Evolutionary conservation across 2,329 filamentous ascomycete genomes (phyloP).

Genomic region (Ceratocystis variospora): DNA sequence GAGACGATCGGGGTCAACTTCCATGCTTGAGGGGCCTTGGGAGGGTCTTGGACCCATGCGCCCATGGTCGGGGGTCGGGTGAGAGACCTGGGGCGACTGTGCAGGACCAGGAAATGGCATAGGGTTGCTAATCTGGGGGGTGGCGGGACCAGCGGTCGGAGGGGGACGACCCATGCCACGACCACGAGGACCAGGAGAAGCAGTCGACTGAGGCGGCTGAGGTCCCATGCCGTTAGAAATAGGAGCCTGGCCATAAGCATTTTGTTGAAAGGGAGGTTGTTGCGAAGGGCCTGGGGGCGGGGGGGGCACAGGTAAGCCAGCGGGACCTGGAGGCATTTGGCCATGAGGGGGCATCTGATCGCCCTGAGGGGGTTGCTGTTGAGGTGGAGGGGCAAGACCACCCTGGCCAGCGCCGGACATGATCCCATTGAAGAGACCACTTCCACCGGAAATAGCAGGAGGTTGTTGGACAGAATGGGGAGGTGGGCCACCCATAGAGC

Average conservation of each 20-base stretch:
- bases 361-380: constrained; percentile 53
- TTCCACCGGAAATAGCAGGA: constrained; percentile 80
- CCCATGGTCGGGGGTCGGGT: constrained; percentile 60
- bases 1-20: constrained; percentile 74
- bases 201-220: constrained; percentile 70
- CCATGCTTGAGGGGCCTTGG: constrained; percentile 33
- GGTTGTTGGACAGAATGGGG: constrained; percentile 71
- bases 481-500: constrained; percentile 51
- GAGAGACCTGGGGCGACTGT: constrained; percentile 74
- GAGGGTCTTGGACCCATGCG: constrained; percentile 33
- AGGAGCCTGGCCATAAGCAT: constrained; percentile 47
- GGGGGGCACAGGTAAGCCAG: constrained; percentile 42
- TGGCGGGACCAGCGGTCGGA: constrained; percentile 53
- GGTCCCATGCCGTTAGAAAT: constrained; percentile 59
- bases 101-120: constrained; percentile 72
- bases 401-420: constrained; percentile 82
- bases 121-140: constrained; percentile 80
- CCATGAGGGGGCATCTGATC: constrained; percentile 39
- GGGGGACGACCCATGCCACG: constrained; percentile 54
- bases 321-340: constrained; percentile 33
- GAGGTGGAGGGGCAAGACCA: constrained; percentile 64
- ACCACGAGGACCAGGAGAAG: constrained; percentile 64
- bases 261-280: constrained; percentile 62
- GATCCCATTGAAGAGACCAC: constrained; percentile 86
- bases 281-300: constrained; percentile 48